Base-by-base conservation (phyloP, 371 early-diverging fungal genomes). In the Neoconidiobolus thromboides region DNA sequence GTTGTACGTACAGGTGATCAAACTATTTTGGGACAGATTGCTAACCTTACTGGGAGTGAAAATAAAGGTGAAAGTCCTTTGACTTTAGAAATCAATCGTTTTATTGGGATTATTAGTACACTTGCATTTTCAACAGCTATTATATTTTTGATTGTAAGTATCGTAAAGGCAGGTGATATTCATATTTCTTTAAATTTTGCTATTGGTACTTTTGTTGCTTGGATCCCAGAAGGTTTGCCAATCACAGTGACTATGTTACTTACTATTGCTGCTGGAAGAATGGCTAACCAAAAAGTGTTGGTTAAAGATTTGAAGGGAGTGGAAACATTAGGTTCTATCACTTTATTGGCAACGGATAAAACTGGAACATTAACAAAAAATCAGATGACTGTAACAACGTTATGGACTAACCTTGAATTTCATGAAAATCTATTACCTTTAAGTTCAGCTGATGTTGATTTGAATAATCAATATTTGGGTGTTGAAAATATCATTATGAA, bases 301-400 rank as follows among this genome's bases (percentile, higher is more conserved):
- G 94, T 95, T 63, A 96, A 93, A 67, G 91, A 95, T 66, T 67
- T 96, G 49, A 83, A 88, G 61, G 93, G 91, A 62, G 93, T 96
- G n/a, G 95, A 96, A 65, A 93, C 94, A n/a, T 79, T 94, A 15
- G 95, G 95, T 44, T 89, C 91, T 1, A 91, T 96, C 50, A 95
- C 96, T 14, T 72, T 91, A 6, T 75, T 96, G 58, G 93, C 92
- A 43, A 93, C 93, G 0, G 94, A 94, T 68, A 96, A 96, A 73
- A 93, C 94, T 0, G 94, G 96, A 60, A 95, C 96, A 46, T 71
- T 96, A 60, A 93, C 94, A 36, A 78, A 89, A 56, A 96, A 93
- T 71, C 89, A 90, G 67, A 94, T 96, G 93, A 88, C 87, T 0
- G 91, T 90, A 1, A 81, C 90, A 61, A 83, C 83, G 67, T 62